Evolutionary conservation across 1,139 yeast species (phyloP), one percentile per base, ranked within the genome.

Genomic region (Kluyveromyces marxianus): DNA sequence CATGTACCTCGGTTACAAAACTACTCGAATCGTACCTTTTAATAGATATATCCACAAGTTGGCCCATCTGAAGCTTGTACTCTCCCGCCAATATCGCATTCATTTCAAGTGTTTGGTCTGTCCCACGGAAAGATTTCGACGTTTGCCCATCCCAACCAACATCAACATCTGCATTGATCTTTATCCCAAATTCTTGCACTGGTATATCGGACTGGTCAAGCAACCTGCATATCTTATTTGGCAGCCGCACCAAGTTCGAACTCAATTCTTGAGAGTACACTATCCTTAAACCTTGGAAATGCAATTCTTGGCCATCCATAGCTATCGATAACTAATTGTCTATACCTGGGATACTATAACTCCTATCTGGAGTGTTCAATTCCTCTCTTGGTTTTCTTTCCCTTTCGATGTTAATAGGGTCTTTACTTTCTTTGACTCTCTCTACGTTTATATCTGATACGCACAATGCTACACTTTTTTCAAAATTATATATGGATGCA

Each of bases 81-180:
- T 65, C 51, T 34, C 56, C 50, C 27, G 81, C 81, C 69, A 80
- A 63, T 51, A 75, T 57, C 0, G 84, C 78, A 56, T 81, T 86
- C 5, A 82, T 66, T 53, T 79, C 83, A 2, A 81, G 51, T 5
- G 67, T 53, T 33, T 55, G 51, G 3, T 54, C 54, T 14, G 63
- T 66, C n/a, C 48, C 51, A 54, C 42, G 35, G 28, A 59, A 1
- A 69, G 61, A 3, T 63, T 54, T 28, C 67, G 68, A 32, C 73
- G 68, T 74, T 74, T 72, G n/a, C 3, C 95, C 95, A 30, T 87
- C 76, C 96, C 96, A 88, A 0, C 95, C 95, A n/a, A 79, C 74
- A 54, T 76, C 82, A 24, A 39, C 50, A n/a, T 49, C 52, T 14
- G 45, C 47, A 25, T 48, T 42, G 30, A 60, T 48, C 10, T 48